Conservation (phyloP, 495 filamentous ascomycete genomes). For the Neurospora sp. region DNA sequence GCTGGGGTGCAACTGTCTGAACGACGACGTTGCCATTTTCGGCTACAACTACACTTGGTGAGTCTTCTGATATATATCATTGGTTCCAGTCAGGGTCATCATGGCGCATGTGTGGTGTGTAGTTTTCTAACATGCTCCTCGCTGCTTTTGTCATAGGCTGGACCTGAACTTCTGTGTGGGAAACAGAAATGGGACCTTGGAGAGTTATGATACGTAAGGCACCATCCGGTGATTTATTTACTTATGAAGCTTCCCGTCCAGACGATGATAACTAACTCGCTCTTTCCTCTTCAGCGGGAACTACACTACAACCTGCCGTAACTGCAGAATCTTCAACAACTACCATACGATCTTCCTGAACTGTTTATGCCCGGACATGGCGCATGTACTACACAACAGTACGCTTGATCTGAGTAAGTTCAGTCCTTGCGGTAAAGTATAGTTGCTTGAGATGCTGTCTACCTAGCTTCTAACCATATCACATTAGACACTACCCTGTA, state of each 20-base stretch:
- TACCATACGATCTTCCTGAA: slow-evolving; percentile 3
- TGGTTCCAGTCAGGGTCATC: not conserved
- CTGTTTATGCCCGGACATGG: slow-evolving; percentile 5
- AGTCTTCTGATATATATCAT: not conserved
- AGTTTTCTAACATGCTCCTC: not conserved
- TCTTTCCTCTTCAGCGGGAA: slow-evolving; percentile 2
- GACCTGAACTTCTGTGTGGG: slow-evolving; percentile 13
- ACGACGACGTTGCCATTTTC: slow-evolving; percentile 6
- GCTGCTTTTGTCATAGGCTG: slow-evolving; percentile 4
- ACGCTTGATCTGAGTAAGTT: slow-evolving; percentile 13
- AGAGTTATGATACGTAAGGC: slow-evolving; percentile 7
- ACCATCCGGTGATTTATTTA: no score
- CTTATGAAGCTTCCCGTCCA: no score
- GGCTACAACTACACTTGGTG: slow-evolving; percentile 18
- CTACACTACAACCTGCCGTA: slow-evolving; percentile 10
- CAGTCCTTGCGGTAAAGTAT: not conserved
- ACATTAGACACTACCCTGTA: slow-evolving; percentile 9
- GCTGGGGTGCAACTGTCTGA: slow-evolving; percentile 10
- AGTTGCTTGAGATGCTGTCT: not conserved
- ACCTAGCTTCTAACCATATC: not conserved
- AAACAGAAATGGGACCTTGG: slow-evolving; percentile 10
- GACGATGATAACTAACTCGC: not conserved
- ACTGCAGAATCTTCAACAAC: slow-evolving; percentile 6
- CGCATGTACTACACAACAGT: not conserved
- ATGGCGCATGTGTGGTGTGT: not conserved